Evolutionary conservation across 805 yeast genomes (phyloP).

Genomic region (Lipomyces mesembrius): DNA sequence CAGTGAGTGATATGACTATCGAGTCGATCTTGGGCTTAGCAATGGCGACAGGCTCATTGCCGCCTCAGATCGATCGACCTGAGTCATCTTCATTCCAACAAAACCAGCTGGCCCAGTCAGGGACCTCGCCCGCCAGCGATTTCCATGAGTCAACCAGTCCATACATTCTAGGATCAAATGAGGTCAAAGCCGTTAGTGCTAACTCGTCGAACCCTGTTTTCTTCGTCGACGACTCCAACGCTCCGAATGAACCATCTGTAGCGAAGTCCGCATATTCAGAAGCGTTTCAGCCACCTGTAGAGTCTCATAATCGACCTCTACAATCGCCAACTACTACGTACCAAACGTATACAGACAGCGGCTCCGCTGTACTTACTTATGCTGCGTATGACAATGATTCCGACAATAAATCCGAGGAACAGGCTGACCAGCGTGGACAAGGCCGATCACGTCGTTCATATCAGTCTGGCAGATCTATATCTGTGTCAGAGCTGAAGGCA

Average conservation of each 20-base stretch:
- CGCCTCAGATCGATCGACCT: not conserved
- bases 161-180: not conserved
- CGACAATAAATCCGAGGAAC: slow-evolving; percentile 3
- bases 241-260: slow-evolving; percentile 6
- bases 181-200: not conserved
- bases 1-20: slow-evolving; percentile 9
- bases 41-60: slow-evolving; percentile 12
- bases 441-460: slow-evolving; percentile 1
- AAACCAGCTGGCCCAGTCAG: slow-evolving; percentile 8
- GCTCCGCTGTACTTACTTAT: slow-evolving; percentile 3
- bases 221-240: slow-evolving; percentile 21
- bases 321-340: not conserved
- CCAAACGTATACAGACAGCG: slow-evolving; percentile 3
- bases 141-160: no score
- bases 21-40: slow-evolving; percentile 28
- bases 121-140: slow-evolving; percentile 7
- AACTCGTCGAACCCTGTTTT: slow-evolving; percentile 11
- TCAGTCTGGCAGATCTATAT: slow-evolving; percentile 38
- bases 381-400: slow-evolving; percentile 8
- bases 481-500: slow-evolving; percentile 11
- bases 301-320: not conserved
- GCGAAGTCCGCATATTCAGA: not conserved
- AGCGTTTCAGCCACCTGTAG: not conserved
- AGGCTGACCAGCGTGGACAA: not conserved
- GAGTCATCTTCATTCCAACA: not conserved